Conservation (phyloP, 1,284 basidiomycete genomes). For the Leccinum subfulvum region DNA sequence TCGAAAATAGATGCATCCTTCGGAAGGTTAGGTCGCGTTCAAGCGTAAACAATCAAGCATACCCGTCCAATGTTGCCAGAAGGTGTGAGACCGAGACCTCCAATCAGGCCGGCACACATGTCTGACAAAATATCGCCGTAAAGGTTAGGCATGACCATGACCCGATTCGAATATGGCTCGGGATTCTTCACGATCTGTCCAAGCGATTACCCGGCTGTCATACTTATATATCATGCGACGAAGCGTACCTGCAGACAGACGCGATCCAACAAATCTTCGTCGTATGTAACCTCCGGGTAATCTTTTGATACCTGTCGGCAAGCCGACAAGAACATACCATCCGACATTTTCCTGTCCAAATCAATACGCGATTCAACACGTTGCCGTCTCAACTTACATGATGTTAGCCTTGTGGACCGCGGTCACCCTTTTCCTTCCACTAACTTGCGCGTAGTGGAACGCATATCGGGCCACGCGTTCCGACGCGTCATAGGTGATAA, state of each 20-base stretch:
- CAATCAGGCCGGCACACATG: constrained; percentile 98
- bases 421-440: constrained; percentile 89
- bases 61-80: constrained; percentile 97
- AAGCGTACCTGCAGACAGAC: constrained; percentile 83
- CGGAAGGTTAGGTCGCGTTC: constrained; percentile 18
- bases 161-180: constrained; percentile 89
- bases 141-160: constrained; percentile 99
- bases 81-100: constrained; percentile 95
- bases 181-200: constrained; percentile 89
- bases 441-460: constrained; percentile 93
- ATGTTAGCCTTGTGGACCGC: constrained; percentile 99
- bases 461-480: constrained; percentile 98
- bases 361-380: constrained; percentile 14
- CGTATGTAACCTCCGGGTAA: constrained; percentile 92
- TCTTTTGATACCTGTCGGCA: constrained; percentile 97
- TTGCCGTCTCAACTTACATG: constrained; percentile 60
- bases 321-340: constrained; percentile 99
- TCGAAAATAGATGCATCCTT: constrained; percentile 99
- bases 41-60: constrained; percentile 30
- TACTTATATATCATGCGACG: not conserved
- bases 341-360: constrained; percentile 89
- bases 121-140: constrained; percentile 98
- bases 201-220: constrained; percentile 5
- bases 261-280: constrained; percentile 97
- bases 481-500: constrained; percentile 98